Base-by-base conservation (phyloP, 2,329 filamentous ascomycete species). In the Zymoseptoria tritici region DNA sequence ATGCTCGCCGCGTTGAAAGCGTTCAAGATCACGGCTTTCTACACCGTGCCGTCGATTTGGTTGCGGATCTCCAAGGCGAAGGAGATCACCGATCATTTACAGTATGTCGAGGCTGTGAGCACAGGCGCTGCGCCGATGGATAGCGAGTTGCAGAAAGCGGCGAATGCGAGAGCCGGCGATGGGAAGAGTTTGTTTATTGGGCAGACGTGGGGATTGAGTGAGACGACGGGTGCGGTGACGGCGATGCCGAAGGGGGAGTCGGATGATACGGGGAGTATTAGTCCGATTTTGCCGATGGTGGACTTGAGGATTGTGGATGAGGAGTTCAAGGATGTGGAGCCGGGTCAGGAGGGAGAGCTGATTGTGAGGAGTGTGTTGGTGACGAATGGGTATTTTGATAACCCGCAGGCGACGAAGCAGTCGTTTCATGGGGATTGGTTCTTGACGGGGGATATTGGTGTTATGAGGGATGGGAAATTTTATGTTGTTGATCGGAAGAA, bases 371-470 rank as follows among this genome's bases (percentile, higher is more conserved):
- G 61, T 58, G 59, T 62, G 42, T 56, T 78, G 3, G 74, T 74
- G 2, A 81, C 81, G 65, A 79, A 83, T 64, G 90, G 90, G 0
- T 95, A 95, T 69, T 80, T 88, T 66, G 89, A 91, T 68, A 88
- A 88, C 58, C 81, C 83, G 0, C 83, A 88, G 63, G 83, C 85
- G 4, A 90, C 89, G 2, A 79, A 78, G 2, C 85, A 89, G 51
- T 85, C 88, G 0, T 85, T 94, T 62, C 87, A 8, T 0, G 90
- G 94, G 63, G 90, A 90, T 0, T 96, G 85, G 79, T 96, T 96
- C 80, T 91, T 87, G 73, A 96, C 91, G 0, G 91, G 91, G 1
- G 92, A 96, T 69, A 85, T 96, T 29, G 89, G 89, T 1, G 88
- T 66, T 81, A 87, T 68, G 89, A 94, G 81, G 52, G 80, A 88